Evolutionary conservation across 2,329 filamentous ascomycete species (phyloP).

Genomic region (Sarocladium oryzae): DNA sequence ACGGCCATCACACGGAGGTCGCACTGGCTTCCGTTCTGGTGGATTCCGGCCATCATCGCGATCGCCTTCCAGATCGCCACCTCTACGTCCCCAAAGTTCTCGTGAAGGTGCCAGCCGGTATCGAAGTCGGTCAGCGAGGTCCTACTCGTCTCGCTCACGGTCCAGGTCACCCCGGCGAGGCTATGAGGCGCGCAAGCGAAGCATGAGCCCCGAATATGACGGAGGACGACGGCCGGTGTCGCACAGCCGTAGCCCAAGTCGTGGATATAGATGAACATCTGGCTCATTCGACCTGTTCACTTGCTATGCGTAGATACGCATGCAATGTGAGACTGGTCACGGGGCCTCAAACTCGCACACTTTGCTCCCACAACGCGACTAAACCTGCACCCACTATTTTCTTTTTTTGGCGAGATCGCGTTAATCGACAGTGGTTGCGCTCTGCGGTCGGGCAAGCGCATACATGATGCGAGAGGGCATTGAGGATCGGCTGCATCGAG

Average conservation of each 20-base stretch:
- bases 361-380: background rate
- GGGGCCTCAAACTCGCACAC: background rate
- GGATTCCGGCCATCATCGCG: slow-evolving; percentile 57
- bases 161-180: slow-evolving; percentile 34
- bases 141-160: slow-evolving; percentile 43
- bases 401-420: background rate
- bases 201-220: slow-evolving; percentile 24
- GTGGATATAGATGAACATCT: slow-evolving; percentile 32
- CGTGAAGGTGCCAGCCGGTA: slow-evolving; percentile 30
- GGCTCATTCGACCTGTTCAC: too few species aligned
- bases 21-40: slow-evolving; percentile 25
- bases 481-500: background rate
- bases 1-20: slow-evolving; percentile 22
- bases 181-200: slow-evolving; percentile 20
- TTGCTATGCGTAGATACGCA: too few species aligned
- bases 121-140: slow-evolving; percentile 37
- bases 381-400: too few species aligned
- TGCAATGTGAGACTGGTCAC: too few species aligned
- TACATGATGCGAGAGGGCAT: background rate
- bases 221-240: slow-evolving; percentile 24
- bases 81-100: slow-evolving; percentile 27
- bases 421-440: background rate
- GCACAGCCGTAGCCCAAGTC: slow-evolving; percentile 41
- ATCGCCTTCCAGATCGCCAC: slow-evolving; percentile 39
- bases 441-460: background rate